Evolutionary conservation across 2,329 filamentous ascomycete genomes (phyloP).

Genomic region (Colletotrichum cuscutae): DNA sequence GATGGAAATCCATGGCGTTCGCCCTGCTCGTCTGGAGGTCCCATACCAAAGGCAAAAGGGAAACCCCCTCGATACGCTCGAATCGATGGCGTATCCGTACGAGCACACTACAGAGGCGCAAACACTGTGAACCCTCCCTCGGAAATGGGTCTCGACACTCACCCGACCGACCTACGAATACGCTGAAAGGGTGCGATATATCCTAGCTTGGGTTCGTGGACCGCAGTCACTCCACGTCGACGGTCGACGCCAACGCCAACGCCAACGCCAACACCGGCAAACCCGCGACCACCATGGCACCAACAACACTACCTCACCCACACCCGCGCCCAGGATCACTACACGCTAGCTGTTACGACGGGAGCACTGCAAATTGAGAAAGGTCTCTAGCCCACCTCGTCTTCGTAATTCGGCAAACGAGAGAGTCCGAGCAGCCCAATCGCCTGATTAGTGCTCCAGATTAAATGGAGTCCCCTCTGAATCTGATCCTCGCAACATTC

Average conservation of each 20-base stretch:
- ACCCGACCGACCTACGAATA: background rate
- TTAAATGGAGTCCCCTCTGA: constrained; percentile 24
- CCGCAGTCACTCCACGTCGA: constrained; percentile 4
- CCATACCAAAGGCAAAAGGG: background rate
- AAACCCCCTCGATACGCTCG: constrained; percentile 7
- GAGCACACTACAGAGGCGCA: background rate
- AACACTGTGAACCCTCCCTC: background rate
- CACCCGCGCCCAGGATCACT: background rate
- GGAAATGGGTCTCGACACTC: constrained; percentile 10
- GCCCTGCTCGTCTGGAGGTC: constrained; percentile 1
- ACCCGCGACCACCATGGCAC: background rate
- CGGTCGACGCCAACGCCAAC: constrained; percentile 1
- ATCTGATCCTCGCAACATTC: constrained; percentile 19
- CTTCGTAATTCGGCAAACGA: constrained; percentile 34
- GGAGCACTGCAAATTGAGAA: constrained; percentile 13
- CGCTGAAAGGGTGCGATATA: background rate
- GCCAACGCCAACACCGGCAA: background rate
- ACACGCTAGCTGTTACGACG: background rate
- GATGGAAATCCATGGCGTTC: constrained; percentile 13
- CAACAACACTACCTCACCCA: background rate
- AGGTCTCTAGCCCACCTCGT: constrained; percentile 8
- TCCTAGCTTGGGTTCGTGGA: background rate
- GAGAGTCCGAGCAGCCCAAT: constrained; percentile 31
- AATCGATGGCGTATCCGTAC: background rate
- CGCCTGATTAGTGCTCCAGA: constrained; percentile 27